Percentiles rank a stretch among this genome's conserved stretches.
These are phyloP conservation scores for Guyanaporus albipodus DNA, from an alignment of 768 basidiomycete species.

Conservation along the genomic window DNA sequence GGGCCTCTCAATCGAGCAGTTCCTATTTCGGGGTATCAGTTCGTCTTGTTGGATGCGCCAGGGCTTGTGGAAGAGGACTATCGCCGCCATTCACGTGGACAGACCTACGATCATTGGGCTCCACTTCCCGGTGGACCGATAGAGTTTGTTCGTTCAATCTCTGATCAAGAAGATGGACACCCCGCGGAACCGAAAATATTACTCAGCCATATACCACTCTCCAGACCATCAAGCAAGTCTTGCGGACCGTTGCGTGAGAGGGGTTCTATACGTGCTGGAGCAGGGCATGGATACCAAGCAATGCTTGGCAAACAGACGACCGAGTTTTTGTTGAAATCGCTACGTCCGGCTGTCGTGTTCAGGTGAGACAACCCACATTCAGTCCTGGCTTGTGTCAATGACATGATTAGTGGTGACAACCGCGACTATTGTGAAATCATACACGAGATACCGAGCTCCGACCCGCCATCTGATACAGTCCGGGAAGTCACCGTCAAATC, in stretches of 20 bases:
- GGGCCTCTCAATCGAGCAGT: conserved; percentile 65
- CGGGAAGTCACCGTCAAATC: conserved; percentile 88
- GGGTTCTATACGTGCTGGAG: conserved; percentile 68
- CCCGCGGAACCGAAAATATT: conserved; percentile 44
- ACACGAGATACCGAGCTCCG: conserved; percentile 40
- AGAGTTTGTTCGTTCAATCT: conserved; percentile 50
- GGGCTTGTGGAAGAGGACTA: conserved; percentile 85
- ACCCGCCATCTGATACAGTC: conserved; percentile 30
- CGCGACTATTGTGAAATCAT: conserved; percentile 84
- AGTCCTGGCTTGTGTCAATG: neutral
- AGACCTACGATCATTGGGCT: conserved; percentile 53
- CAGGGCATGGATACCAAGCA: conserved; percentile 79
- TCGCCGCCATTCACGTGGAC: conserved; percentile 47
- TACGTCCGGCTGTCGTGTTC: conserved; percentile 69
- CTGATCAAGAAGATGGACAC: conserved; percentile 30
- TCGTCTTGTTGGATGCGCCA: conserved; percentile 72
- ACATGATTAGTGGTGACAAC: conserved; percentile 67
- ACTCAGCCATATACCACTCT: conserved; percentile 83
- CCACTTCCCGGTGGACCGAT: conserved; percentile 52
- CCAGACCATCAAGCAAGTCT: conserved; percentile 63
- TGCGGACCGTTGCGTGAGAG: conserved; percentile 79
- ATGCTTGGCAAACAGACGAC: conserved; percentile 79
- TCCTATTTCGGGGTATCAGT: conserved; percentile 61
- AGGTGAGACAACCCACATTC: conserved; percentile 44
- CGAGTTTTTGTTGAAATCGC: conserved; percentile 58